Percentiles rank a stretch among this genome's conserved stretches.
Evolutionary conservation across 2,329 filamentous ascomycete species (phyloP).

Genomic region (Plenodomus tracheiphilus): DNA sequence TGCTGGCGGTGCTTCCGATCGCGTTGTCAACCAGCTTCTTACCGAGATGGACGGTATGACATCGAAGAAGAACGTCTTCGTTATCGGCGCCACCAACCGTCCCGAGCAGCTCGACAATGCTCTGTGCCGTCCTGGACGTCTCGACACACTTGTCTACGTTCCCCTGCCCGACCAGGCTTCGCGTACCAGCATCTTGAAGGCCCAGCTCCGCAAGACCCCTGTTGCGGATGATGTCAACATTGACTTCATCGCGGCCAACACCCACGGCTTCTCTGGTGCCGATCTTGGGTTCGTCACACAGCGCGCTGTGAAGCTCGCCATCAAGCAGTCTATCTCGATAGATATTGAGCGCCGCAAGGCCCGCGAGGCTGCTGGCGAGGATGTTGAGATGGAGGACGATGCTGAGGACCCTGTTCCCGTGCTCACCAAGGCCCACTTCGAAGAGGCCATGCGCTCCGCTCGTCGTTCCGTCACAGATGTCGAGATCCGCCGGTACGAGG

Average conservation of each 20-base stretch:
- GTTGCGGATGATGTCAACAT: conserved; percentile 86
- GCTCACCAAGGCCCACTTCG: conserved; percentile 94
- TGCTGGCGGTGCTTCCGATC: conserved; percentile 96
- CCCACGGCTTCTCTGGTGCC: conserved; percentile 98
- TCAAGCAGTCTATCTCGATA: conserved; percentile 89
- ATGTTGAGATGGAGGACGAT: conserved; percentile 73
- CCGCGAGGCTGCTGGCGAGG: conserved; percentile 74
- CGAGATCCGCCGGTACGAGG: conserved; percentile 97
- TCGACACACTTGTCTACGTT: conserved; percentile 98
- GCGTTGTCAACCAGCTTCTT: conserved; percentile 99
- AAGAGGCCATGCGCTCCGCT: conserved; percentile 96
- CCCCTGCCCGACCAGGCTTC: conserved; percentile 91
- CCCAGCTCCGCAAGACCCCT: conserved; percentile 97
- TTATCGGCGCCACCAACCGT: conserved; percentile 98
- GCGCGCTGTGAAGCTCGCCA: conserved; percentile 97
- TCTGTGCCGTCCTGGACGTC: conserved; percentile 95
- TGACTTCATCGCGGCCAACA: conserved; percentile 91
- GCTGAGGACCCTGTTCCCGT: conserved; percentile 92
- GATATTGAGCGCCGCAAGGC: conserved; percentile 92
- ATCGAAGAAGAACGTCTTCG: conserved; percentile 99
- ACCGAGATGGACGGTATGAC: conserved; percentile 99
- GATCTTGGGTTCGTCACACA: conserved; percentile 99
- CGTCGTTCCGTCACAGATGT: conserved; percentile 94
- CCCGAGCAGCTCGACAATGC: conserved; percentile 98
- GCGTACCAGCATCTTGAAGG: conserved; percentile 86